A percentile compares a stretch with the other conserved stretches of the same genome.
Evolutionary conservation across 2,329 filamentous ascomycete genomes (phyloP).

Genomic region (Helicocarpus griseus): DNA sequence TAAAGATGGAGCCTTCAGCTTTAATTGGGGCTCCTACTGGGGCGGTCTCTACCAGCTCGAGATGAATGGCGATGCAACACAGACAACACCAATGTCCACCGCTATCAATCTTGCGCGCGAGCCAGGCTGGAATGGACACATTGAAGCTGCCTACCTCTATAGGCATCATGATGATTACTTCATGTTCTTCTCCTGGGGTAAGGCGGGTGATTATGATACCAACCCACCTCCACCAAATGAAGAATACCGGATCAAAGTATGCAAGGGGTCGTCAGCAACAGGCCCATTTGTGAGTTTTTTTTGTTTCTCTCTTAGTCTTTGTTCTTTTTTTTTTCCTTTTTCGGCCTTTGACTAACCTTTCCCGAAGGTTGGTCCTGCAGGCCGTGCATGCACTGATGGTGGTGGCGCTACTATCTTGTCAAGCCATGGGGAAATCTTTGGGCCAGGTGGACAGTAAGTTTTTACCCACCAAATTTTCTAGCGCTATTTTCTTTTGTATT

Average conservation of each 20-base stretch:
- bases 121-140: conserved; percentile 1
- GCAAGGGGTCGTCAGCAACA: conserved; percentile 44
- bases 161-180: not conserved
- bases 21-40: conserved; percentile 63
- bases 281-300: conserved; percentile 41
- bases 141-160: conserved; percentile 1
- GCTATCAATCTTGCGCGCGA: conserved; percentile 1
- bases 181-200: conserved; percentile 2
- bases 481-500: not conserved
- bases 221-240: conserved; percentile 40
- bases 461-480: conserved; percentile 35
- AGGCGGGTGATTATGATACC: not conserved
- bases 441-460: conserved; percentile 56
- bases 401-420: conserved; percentile 54
- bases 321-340: not conserved
- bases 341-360: not conserved
- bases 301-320: not conserved
- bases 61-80: conserved; percentile 3
- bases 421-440: conserved; percentile 52
- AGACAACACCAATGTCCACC: not conserved
- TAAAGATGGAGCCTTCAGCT: conserved; percentile 29
- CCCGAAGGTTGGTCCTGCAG: conserved; percentile 40
- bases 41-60: conserved; percentile 52
- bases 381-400: conserved; percentile 40
- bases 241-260: conserved; percentile 56